Conservation (phyloP, 2,329 filamentous ascomycete species). For the Ustulina deusta region DNA sequence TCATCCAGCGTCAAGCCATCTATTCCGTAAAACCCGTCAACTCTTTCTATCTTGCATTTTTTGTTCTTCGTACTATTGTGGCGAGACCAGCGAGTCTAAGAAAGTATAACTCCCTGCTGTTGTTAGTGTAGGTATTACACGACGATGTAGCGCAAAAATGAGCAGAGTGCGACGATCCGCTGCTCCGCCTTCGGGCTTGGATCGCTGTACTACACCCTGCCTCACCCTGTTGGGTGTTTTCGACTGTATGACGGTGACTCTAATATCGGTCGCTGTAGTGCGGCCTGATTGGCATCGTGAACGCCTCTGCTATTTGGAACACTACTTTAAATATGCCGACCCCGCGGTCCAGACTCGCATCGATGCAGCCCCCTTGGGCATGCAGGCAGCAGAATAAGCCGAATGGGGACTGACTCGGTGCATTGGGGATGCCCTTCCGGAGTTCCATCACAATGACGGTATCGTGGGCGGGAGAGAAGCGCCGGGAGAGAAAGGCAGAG, state of each 20-base stretch:
- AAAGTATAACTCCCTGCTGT: not conserved
- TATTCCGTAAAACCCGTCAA: not conserved
- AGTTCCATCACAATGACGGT: slow-evolving; percentile 1
- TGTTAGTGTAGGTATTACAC: slow-evolving; percentile 8
- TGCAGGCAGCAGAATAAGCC: slow-evolving; percentile 31
- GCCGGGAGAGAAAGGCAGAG: not conserved
- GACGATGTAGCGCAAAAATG: not conserved
- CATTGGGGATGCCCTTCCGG: slow-evolving; percentile 7
- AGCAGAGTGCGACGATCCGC: slow-evolving; percentile 23
- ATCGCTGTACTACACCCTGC: slow-evolving; percentile 15
- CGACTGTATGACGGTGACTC: slow-evolving; percentile 32
- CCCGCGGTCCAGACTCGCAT: slow-evolving; percentile 39
- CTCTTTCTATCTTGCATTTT: not conserved
- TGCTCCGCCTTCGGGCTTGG: slow-evolving; percentile 38
- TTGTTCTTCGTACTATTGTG: not conserved
- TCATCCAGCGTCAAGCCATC: not conserved
- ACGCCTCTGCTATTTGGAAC: slow-evolving; percentile 36
- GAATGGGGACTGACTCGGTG: slow-evolving; percentile 21
- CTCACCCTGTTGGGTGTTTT: slow-evolving; percentile 26
- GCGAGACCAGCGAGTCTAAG: slow-evolving; percentile 5
- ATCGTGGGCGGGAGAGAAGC: slow-evolving; percentile 6
- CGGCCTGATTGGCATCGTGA: slow-evolving; percentile 43
- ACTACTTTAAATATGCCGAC: slow-evolving; percentile 34
- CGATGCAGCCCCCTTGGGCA: slow-evolving; percentile 37
- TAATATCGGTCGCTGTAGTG: slow-evolving; percentile 34